A percentile compares a stretch with the other conserved stretches of the same genome.
phyloP scores from a whole-genome alignment of 169 alveolate genomes.

The Plasmodium billcollinsi region DNA sequence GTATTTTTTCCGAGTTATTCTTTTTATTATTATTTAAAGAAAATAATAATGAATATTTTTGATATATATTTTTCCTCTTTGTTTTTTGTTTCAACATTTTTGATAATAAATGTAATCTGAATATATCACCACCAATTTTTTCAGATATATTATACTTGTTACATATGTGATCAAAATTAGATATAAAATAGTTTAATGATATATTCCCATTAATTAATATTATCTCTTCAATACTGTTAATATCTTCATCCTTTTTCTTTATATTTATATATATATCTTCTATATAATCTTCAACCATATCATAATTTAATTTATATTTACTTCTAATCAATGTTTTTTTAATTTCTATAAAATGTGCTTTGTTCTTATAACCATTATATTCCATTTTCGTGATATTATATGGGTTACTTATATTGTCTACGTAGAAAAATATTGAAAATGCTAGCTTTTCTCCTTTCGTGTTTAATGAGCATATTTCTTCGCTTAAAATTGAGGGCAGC shows the following conservation, averaged over 20 bases:
- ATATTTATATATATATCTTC: conserved; percentile 37
- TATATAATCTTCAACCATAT: conserved; percentile 39
- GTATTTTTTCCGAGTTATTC: background rate
- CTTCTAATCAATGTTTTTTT: conserved; percentile 33
- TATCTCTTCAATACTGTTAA: conserved; percentile 10
- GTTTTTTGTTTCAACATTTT: conserved; percentile 37
- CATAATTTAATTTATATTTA: conserved; percentile 35
- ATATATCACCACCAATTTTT: conserved; percentile 64
- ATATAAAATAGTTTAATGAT: background rate
- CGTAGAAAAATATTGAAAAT: conserved; percentile 88
- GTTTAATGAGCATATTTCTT: conserved; percentile 90
- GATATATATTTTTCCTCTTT: conserved; percentile 40
- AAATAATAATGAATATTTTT: conserved; percentile 31
- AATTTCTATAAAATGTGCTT: conserved; percentile 1
- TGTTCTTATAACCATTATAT: background rate
- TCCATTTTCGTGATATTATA: conserved; percentile 7
- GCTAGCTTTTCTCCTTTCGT: conserved; percentile 89
- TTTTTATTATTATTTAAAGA: background rate
- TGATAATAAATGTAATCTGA: conserved; percentile 50
- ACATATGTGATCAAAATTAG: conserved; percentile 38
- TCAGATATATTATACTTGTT: conserved; percentile 7
- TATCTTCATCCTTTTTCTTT: background rate
- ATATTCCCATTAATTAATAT: conserved; percentile 38
- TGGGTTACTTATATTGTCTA: conserved; percentile 35
- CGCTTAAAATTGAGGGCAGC: conserved; percentile 92